Conservation (phyloP, 2,329 filamentous ascomycete genomes). For the Canariomyces notabilis region DNA sequence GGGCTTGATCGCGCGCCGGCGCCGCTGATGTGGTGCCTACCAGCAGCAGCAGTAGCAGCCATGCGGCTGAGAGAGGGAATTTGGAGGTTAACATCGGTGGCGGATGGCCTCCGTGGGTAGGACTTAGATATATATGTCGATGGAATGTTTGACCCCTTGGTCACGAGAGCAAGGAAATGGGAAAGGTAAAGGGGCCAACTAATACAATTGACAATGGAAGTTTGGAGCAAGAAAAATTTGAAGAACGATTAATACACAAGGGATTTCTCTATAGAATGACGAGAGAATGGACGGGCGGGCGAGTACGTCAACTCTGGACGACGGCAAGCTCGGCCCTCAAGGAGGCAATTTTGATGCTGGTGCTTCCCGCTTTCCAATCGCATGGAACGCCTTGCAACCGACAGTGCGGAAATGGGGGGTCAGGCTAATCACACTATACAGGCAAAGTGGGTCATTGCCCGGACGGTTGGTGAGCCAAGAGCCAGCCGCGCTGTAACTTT, state of each 20-base stretch:
- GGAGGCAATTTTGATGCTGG: constrained; percentile 19
- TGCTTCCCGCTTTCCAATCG: constrained; percentile 2
- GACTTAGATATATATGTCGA: background rate
- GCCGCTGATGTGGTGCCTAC: constrained; percentile 28
- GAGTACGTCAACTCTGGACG: background rate
- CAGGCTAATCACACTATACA: no score
- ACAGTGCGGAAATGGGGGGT: no score
- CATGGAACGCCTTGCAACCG: constrained; percentile 9
- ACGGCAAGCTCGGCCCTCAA: constrained; percentile 4
- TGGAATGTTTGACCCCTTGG: background rate
- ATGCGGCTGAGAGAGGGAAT: constrained; percentile 26
- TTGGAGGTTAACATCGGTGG: constrained; percentile 27
- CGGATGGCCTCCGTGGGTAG: constrained; percentile 13
- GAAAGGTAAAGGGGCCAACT: background rate
- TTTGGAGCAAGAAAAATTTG: background rate
- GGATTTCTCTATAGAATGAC: background rate
- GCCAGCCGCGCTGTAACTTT: no score
- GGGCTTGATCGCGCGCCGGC: constrained; percentile 21
- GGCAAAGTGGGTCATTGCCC: no score
- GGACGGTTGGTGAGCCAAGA: no score
- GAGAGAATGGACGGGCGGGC: constrained; percentile 10
- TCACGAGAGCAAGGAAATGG: background rate
- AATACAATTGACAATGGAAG: background rate
- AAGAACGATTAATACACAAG: background rate
- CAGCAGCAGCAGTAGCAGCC: constrained; percentile 29